Evolutionary conservation across 371 early-diverging fungal species (phyloP), one percentile per base, ranked within the genome.

Genomic region (Nematocida sp.): DNA sequence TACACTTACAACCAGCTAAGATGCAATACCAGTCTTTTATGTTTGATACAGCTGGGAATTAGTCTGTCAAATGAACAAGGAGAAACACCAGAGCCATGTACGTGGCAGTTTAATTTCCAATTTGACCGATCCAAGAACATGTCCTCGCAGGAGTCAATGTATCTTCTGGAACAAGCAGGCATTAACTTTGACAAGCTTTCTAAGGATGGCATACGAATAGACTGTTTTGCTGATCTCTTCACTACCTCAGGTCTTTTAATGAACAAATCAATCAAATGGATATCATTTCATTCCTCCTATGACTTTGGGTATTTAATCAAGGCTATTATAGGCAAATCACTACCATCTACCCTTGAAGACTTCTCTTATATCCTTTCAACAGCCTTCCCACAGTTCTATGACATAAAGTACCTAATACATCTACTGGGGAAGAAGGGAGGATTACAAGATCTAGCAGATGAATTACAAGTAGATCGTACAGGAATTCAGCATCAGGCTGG

Each of bases 401-500:
- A 99, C 80, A 92, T 99, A 80, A 99, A 97, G 84, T 95, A 91
- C 82, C 81, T 95, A 78, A 91, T 97, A 89, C 91, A 89, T 81
- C 17, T 32, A 0, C 46, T 66, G 15, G 89, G 91, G 76, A 81
- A 93, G 40, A 94, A 94, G 80, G 94, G 95, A 49, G 99, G 99
- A 0, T 84, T 99, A 65, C 96, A 97, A 81, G 99, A 99, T 63
- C 88, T 99, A 52, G 95, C 97, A 1, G 93, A 94, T 81, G 93
- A 93, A 74, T 78, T 99, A 64, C 75, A 57, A 86, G 88, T 92
- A 62, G 80, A 88, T 57, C 86, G 99, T 51, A 88, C 93, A 53
- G 99, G 99, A 5, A 89, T 91, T 35, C 95, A 95, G 85, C 99
- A 99, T 84, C 99, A 99, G 82, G 99, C 99, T 34, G 99, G 99